A percentile compares a stretch with the other conserved stretches of the same genome.
Evolutionary conservation across 2,329 filamentous ascomycete genomes (phyloP).

Genomic region (Metarhizium album): DNA sequence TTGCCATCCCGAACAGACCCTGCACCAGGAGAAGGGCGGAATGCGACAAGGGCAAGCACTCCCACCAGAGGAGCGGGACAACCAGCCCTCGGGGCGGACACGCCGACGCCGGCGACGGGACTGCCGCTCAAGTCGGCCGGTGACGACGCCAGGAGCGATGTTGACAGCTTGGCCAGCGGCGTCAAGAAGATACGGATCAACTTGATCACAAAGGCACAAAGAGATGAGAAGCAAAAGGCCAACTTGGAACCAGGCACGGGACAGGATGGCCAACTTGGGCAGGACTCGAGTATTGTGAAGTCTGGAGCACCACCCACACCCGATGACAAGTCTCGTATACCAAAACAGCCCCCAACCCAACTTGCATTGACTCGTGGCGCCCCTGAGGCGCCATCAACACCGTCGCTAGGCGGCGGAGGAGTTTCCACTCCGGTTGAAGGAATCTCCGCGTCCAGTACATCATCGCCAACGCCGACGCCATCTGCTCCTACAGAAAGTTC

Average conservation of each 20-base stretch:
- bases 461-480: constrained; percentile 14
- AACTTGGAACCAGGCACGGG: constrained; percentile 9
- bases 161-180: constrained; percentile 45
- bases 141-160: constrained; percentile 22
- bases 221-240: constrained; percentile 38
- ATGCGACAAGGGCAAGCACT: constrained; percentile 25
- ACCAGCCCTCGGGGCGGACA: constrained; percentile 7
- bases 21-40: constrained; percentile 20
- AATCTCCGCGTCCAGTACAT: constrained; percentile 11
- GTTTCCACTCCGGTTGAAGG: constrained; percentile 16
- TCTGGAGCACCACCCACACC: neutral
- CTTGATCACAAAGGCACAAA: constrained; percentile 46
- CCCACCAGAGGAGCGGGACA: constrained; percentile 11
- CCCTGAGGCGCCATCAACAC: constrained; percentile 13
- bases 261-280: neutral
- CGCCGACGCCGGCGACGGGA: constrained; percentile 7
- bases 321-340: neutral
- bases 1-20: constrained; percentile 33
- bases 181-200: constrained; percentile 56
- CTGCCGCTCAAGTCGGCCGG: constrained; percentile 2
- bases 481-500: constrained; percentile 19
- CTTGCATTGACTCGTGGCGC: neutral
- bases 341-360: neutral
- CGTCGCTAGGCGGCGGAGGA: constrained; percentile 15
- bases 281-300: neutral